Percentiles rank a stretch among this genome's conserved stretches.
Conservation (phyloP, 306 rosid genomes). For the Lupinus albus region DNA sequence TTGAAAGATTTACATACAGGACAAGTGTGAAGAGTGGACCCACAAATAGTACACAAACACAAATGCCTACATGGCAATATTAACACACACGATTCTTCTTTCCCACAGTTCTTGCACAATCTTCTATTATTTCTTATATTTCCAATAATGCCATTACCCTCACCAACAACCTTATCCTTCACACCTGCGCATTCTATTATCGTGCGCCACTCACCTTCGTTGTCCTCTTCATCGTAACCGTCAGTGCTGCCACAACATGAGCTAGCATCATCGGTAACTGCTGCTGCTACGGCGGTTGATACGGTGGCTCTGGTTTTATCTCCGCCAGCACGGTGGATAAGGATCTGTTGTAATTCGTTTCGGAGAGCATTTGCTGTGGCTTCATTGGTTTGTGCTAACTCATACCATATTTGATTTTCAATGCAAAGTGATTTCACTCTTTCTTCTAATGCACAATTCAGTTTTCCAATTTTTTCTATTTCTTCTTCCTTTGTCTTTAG, state of each 20-base stretch:
- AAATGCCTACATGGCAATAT: constrained; percentile 90
- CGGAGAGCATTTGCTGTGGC: constrained; percentile 81
- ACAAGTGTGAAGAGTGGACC: constrained; percentile 70
- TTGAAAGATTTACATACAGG: constrained; percentile 86
- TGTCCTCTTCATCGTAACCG: background rate
- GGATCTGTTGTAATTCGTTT: constrained; percentile 60
- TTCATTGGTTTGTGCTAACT: constrained; percentile 79
- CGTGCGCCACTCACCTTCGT: constrained; percentile 45
- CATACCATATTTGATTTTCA: constrained; percentile 90
- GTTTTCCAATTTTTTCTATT: constrained; percentile 69
- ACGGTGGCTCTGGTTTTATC: constrained; percentile 15
- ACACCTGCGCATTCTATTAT: constrained; percentile 6
- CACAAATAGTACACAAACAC: constrained; percentile 80
- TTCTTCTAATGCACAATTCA: constrained; percentile 83
- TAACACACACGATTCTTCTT: constrained; percentile 82
- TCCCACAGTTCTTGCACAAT: constrained; percentile 74
- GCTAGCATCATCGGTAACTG: too few species aligned
- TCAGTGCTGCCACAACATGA: constrained; percentile 72
- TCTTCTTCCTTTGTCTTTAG: constrained; percentile 71
- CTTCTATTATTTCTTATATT: constrained; percentile 15
- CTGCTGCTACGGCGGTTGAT: constrained; percentile 2
- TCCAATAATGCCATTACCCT: background rate
- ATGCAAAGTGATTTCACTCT: constrained; percentile 57
- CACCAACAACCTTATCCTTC: constrained; percentile 10
- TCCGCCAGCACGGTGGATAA: constrained; percentile 43